Conservation (phyloP, 164 flowering plant species). For the Kingdonia uniflora region DNA sequence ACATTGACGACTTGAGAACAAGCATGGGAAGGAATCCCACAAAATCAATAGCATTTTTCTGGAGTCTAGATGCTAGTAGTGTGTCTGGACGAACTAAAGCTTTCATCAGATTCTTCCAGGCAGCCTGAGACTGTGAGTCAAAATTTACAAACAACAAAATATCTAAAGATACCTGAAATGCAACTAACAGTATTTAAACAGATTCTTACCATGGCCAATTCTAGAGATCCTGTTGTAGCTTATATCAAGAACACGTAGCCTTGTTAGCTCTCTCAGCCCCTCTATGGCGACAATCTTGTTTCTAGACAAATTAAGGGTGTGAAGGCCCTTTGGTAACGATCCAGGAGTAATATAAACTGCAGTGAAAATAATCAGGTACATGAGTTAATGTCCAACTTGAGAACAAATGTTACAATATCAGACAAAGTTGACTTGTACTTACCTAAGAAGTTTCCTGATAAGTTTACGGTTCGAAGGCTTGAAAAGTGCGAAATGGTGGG, state of each 20-base stretch:
- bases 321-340: conserved; percentile 85
- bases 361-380: conserved; percentile 9
- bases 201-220: conserved; percentile 68
- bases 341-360: conserved; percentile 76
- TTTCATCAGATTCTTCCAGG: no score
- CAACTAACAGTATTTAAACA: background rate
- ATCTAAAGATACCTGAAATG: no score
- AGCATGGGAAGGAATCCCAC: no score
- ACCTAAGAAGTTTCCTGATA: conserved; percentile 84
- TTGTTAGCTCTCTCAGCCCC: conserved; percentile 77
- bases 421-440: conserved; percentile 1
- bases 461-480: conserved; percentile 69
- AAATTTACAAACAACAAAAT: no score
- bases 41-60: no score
- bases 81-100: no score
- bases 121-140: no score
- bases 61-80: no score
- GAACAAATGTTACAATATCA: background rate
- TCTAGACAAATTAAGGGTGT: conserved; percentile 67
- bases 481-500: conserved; percentile 48
- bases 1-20: no score
- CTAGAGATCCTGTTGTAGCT: conserved; percentile 80
- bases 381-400: background rate
- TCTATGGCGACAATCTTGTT: conserved; percentile 81
- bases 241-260: conserved; percentile 73